phyloP scores from a whole-genome alignment of 2,329 filamentous ascomycete genomes.

The Aspergillus sp. region DNA sequence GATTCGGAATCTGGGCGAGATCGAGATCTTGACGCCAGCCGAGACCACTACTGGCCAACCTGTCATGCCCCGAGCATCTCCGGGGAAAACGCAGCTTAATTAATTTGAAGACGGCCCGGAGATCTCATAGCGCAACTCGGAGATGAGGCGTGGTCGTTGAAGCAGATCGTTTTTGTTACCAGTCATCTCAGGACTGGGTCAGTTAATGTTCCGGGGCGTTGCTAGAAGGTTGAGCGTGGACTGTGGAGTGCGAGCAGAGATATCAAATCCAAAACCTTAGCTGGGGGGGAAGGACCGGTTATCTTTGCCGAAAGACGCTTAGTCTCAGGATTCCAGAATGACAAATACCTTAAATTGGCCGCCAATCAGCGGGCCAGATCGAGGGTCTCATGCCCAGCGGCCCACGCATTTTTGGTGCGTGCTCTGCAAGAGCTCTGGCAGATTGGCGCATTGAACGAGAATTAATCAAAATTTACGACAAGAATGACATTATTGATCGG shows the following conservation, averaged over 20 bases:
- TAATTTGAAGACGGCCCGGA: too few species aligned
- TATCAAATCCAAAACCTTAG: background rate
- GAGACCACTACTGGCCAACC: too few species aligned
- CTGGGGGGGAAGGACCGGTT: slow-evolving; percentile 3
- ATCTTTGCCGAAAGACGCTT: slow-evolving; percentile 19
- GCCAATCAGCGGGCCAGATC: slow-evolving; percentile 14
- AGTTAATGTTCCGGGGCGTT: slow-evolving; percentile 3
- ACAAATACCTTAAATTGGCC: slow-evolving; percentile 26
- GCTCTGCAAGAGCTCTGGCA: too few species aligned
- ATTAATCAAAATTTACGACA: too few species aligned
- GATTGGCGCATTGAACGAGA: too few species aligned
- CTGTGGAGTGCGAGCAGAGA: background rate
- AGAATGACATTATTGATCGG: slow-evolving; percentile 4
- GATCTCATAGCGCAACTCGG: too few species aligned
- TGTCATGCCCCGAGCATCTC: too few species aligned
- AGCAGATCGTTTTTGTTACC: too few species aligned
- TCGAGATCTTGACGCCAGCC: background rate
- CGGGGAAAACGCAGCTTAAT: too few species aligned
- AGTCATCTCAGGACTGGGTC: background rate
- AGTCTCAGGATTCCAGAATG: slow-evolving; percentile 15
- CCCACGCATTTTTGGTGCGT: too few species aligned
- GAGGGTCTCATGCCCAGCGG: background rate
- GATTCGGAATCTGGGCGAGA: background rate
- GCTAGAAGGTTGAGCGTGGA: background rate
- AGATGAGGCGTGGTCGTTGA: too few species aligned